Evolutionary conservation across 2,329 filamentous ascomycete genomes (phyloP), one percentile per base, ranked within the genome.

Genomic region (Xylaria multiplex): DNA sequence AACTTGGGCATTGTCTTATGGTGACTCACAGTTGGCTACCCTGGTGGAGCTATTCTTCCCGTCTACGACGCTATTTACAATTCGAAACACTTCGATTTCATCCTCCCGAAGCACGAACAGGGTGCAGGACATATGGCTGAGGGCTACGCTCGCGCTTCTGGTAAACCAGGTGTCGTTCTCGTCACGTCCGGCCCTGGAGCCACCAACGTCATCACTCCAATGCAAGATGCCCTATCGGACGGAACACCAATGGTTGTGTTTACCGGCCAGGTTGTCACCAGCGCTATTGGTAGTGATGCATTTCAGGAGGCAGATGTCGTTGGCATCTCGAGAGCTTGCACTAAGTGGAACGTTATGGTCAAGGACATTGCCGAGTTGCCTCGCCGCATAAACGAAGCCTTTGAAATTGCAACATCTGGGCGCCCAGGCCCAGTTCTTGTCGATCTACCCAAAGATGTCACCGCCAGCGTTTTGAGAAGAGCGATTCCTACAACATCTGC

Each of bases 41-140:
- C 95, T 72, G 95, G 95, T 75, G 95, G 96, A 78, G 94, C 96
- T 71, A 98, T 98, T 81, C 90, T 98, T 42, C 96, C 96, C 74
- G 95, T 98, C 49, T 98, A 97, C 83, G 96, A 99, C 80, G 96
- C 96, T 76, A 98, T 99, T 78, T 97, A 97, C 87, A 97, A 97
- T 84, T 98, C 95, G 64, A 90, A 92, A 83, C 91, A 97, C 81
- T 97, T 98, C 83, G 90, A 97, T 69, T 98, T 99, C 77, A 89
- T 98, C 79, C 89, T 98, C 8, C 96, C 96, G 35, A 90, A 92
- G 81, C 96, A 99, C 82, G 96, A 98, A 83, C 96, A 99, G 82
- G 96, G 96, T 72, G 96, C 96, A 65, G 96, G 96, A 70, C 96
- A 99, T 82, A 99, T 98, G 96, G 96, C 96, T 16, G 91, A 98